Base-by-base conservation (phyloP, 2,329 filamentous ascomycete species). In the Juglanconis oblonga region DNA sequence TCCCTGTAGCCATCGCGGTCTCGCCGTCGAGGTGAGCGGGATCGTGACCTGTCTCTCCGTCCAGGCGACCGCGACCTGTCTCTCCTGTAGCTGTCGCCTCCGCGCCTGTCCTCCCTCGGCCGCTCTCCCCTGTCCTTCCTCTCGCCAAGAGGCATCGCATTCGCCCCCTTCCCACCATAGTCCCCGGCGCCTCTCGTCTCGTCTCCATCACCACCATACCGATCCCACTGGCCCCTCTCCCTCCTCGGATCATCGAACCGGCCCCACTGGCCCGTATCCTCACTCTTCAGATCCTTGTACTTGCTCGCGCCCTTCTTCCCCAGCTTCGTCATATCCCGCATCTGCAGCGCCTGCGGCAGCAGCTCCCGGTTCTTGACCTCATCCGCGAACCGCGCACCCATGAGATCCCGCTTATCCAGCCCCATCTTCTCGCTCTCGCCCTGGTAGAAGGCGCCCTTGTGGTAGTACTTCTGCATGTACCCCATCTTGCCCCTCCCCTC, bases 391-490 rank as follows among this genome's bases (percentile, higher is more conserved):
- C 85, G 80, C 2, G 88, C 85, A 13, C 93, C 93, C 86, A 96
- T 96, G 65, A 97, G 81, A 70, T 97, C 91, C 51, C 95, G 82
- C 70, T 88, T 84, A 64, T 90, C 87, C 50, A 97, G 79, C 1
- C 91, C 91, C 64, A 90, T 86, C 14, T 86, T 86, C 67, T 87
- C 86, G 55, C 87, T 82, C 67, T 96, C 90, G 55, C 93, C 91
- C 66, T 89, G 90, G 79, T 91, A 98, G 78, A 98, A 99, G 14
- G 95, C 95, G 52, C 95, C 95, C 77, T 93, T 94, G 81, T 99
- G 95, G 75, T 91, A 93, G 77, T 98, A 99, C 72, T 93, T 92
- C 71, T 97, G 93, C 90, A 98, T 91, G 73, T 87, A 97, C 2
- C 84, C 84, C 81, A 95, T 91, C 75, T 94, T 89, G 56, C 92